A percentile compares a stretch with the other conserved stretches of the same genome.
These are phyloP conservation scores for Talaromyces sp. DNA, from an alignment of 2,329 filamentous ascomycete species.

Conservation along the genomic window DNA sequence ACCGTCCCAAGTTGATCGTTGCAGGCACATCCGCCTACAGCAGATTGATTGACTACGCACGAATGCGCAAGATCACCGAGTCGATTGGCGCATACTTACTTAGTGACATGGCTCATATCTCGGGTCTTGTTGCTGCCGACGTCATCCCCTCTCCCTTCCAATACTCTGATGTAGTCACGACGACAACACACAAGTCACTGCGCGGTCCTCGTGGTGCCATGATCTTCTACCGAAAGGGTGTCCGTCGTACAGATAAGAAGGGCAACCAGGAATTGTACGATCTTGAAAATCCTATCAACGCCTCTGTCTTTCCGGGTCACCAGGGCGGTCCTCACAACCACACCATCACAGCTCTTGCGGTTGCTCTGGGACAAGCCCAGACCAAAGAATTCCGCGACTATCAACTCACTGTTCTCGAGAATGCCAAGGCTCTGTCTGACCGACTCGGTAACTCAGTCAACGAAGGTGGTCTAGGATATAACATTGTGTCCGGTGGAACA, in stretches of 20 bases:
- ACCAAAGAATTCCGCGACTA: conserved; percentile 89
- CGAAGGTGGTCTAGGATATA: conserved; percentile 73
- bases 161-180: conserved; percentile 93
- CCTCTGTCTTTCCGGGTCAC: conserved; percentile 98
- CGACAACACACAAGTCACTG: conserved; percentile 98
- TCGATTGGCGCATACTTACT: conserved; percentile 90
- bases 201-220: conserved; percentile 96
- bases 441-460: conserved; percentile 67
- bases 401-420: conserved; percentile 86
- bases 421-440: conserved; percentile 85
- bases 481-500: conserved; percentile 89
- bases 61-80: conserved; percentile 95
- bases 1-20: conserved; percentile 92
- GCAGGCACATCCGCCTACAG: conserved; percentile 98
- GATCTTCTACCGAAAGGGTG: conserved; percentile 99
- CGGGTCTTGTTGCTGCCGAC: conserved; percentile 85
- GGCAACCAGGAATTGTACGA: conserved; percentile 90
- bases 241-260: conserved; percentile 86
- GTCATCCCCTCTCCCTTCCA: conserved; percentile 93
- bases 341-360: conserved; percentile 94
- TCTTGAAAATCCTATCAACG: conserved; percentile 94
- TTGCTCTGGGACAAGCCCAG: conserved; percentile 91
- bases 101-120: conserved; percentile 98
- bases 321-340: conserved; percentile 99
- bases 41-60: conserved; percentile 91